Evolutionary conservation across 768 basidiomycete genomes (phyloP), one percentile per base, ranked within the genome.

Genomic region (Dioszegia crocea): DNA sequence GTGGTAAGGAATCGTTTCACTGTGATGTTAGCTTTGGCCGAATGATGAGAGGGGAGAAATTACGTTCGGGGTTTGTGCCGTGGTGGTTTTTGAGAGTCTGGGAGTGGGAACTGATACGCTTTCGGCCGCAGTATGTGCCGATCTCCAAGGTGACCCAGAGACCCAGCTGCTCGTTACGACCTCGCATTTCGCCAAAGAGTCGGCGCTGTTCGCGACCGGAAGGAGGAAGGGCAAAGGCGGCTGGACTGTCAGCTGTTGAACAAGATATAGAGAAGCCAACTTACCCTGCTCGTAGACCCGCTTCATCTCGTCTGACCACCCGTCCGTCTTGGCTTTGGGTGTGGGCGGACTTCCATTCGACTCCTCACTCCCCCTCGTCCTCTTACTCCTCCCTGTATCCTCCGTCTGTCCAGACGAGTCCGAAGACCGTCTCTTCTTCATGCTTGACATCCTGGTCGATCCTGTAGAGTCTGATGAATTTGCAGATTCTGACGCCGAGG

Each of bases 151-250:
- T 49, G 38, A 78, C 72, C 60, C 74, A 72, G 29, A 73, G 64
- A 29, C 66, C 72, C 51, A 78, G 76, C 41, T 77, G 64, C 59
- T 78, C 78, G 64, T 78, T 78, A 1, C 78, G 66, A 0, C 78
- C 78, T 45, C 73, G 74, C 0, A 71, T 59, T 59, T 75, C 76
- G 46, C 69, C 68, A 39, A 76, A 64, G 55, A 78, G 59, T 14
- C 69, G 26, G 31, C 77, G 48, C 60, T 78, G 76, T 39, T 64
- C 66, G 19, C 77, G 47, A 3, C 75, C 77, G 27, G 75, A 55
- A 33, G 64, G 61, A n/a, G 64, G 64, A 9, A 66, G 51, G 30
- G 36, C 41, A 19, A 60, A 59, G 6, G 62, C 53, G 21, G 44
- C 54, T 56, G 19, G 12, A 14, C 8, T 6, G 29, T 56, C 43